Base-by-base conservation (phyloP, 345 rosid species). In the Populus euphratica region DNA sequence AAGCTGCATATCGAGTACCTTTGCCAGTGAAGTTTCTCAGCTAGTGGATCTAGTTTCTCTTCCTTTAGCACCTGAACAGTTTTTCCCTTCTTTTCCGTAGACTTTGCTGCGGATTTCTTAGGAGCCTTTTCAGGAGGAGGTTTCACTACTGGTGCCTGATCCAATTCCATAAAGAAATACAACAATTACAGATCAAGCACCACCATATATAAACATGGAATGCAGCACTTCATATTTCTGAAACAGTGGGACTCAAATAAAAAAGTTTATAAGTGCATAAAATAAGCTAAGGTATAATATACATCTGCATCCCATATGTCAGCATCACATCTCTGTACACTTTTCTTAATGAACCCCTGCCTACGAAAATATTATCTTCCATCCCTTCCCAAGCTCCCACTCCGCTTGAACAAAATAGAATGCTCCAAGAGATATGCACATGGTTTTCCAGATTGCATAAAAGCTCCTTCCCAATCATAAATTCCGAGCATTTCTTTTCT, bases 1-100 rank as follows among this genome's bases (percentile, higher is more conserved):
- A 49, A 76, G 39, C 12, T 17, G 39, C 12, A 11, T 14, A 33
- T 43, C 33, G 11, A 16, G 18, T 54, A 93, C 98, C 97, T 90
- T 80, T 93, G 98, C 66, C 89, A 90, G 82, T 84, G 91, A 77
- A 91, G 88, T 74, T 93, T 93, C 88, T 91, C 94, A 5, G 94
- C 84, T 13, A 88, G 76, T 5, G 94, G 93, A 87, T 93, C 97
- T 54, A 89, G 68, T 83, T 81, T 77, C 70, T 72, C 85, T 73
- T 81, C 78, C 66, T 86, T 88, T 78, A 70, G 73, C 18, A 77
- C 87, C 78, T 83, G 83, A 39, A 78, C 81, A 61, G 84, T 70
- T 87, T 90, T 91, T 23, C 83, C 89, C 80, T 91, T 89, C 83
- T 89, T 91, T 29, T 81, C 86, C 43, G 82, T 73, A 69, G 86